Evolutionary conservation across 1,284 basidiomycete genomes (phyloP), one percentile per base, ranked within the genome.

Genomic region (Omphalotus olearius): DNA sequence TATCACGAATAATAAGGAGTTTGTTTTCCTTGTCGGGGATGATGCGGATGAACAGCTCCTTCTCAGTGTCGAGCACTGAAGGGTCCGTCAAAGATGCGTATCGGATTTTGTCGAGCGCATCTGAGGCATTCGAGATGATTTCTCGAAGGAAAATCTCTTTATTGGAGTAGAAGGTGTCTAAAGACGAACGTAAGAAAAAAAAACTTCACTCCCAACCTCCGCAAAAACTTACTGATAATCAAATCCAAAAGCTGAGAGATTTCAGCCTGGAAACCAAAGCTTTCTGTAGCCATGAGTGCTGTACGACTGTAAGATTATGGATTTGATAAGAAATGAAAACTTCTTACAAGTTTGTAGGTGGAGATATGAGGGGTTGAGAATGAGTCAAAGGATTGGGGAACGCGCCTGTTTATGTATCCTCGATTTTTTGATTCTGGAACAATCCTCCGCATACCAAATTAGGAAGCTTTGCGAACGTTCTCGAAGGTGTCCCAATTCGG

Each of bases 61-160:
- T 94, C 69, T 83, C 87, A 23, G 83, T 68, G 54, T 97, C 94
- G 66, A 98, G 91, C 57, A 76, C 88, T 26, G 88, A 80, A 33
- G 93, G 85, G 66, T 97, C 91, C 59, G 94, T 98, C 60, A 97
- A 80, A 53, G 94, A 94, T 26, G 90, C 83, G 69, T 94, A 94
- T 52, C 95, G 91, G 67, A 97, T 90, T 80, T 98, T 98, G 79
- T 98, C 95, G 70, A 97, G 83, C 49, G 95, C 94, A 84, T 98
- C 95, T 56, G 93, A 95, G 55, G 75, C 69, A 74, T 94, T 94
- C 53, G 92, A 94, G 72, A 95, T 96, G 59, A 97, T 57, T 75
- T 98, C 94, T 70, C 94, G 90, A 63, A 97, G 84, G 83, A 97
- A 97, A 70, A 97, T 96, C 78, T 95, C 93, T 81, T 97, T 97